These are phyloP conservation scores for Knoxia roxburghii DNA, from an alignment of 257 asterid species.

Conservation along the genomic window DNA sequence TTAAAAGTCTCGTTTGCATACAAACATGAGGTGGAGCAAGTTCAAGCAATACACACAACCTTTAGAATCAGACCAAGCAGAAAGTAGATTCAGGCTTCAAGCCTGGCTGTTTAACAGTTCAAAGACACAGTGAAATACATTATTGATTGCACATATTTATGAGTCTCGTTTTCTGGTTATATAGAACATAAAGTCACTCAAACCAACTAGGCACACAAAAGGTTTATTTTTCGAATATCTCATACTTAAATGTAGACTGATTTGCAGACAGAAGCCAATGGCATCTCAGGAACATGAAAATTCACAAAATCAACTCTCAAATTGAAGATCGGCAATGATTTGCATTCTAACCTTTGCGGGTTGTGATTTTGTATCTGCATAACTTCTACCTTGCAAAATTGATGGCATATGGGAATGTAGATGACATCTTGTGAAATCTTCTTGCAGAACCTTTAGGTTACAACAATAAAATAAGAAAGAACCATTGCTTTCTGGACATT, in stretches of 20 bases:
- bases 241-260: background rate
- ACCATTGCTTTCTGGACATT: background rate
- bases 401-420: constrained; percentile 68
- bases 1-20: background rate
- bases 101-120: too few species aligned
- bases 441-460: constrained; percentile 64
- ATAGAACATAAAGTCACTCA: background rate
- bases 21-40: background rate
- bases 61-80: background rate
- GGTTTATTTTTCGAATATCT: background rate
- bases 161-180: background rate
- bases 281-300: background rate
- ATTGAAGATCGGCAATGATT: background rate
- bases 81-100: background rate
- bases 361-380: constrained; percentile 25
- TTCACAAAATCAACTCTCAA: background rate
- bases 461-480: constrained; percentile 12
- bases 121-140: background rate
- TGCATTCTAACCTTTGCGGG: constrained; percentile 56
- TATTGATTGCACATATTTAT: background rate
- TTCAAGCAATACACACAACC: too few species aligned
- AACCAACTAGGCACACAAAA: background rate
- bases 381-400: constrained; percentile 29
- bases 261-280: background rate
- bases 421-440: constrained; percentile 82